Percentiles rank a stretch among this genome's conserved stretches.
Conservation (phyloP, 2,329 filamentous ascomycete genomes). For the Hymenoscyphus scutula region DNA sequence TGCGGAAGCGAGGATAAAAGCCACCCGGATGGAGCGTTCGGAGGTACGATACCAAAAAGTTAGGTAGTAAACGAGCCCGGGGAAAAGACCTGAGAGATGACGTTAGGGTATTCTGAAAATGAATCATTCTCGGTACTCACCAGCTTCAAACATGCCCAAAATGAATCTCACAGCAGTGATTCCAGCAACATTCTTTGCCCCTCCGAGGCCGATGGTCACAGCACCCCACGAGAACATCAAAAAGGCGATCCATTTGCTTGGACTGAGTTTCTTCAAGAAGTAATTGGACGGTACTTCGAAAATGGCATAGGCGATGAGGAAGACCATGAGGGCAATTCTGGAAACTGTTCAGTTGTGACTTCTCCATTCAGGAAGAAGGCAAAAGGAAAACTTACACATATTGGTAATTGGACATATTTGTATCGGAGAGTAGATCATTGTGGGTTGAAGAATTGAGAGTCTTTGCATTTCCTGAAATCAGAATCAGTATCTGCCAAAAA, state of each 20-base stretch:
- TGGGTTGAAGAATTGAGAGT: slow-evolving; percentile 59
- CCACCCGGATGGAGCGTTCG: slow-evolving; percentile 33
- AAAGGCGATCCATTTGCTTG: slow-evolving; percentile 49
- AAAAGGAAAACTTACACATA: slow-evolving; percentile 46
- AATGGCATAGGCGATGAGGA: slow-evolving; percentile 47
- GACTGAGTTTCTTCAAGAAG: slow-evolving; percentile 46
- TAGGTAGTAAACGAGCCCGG: slow-evolving; percentile 37
- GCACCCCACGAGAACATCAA: slow-evolving; percentile 50
- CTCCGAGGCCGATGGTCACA: slow-evolving; percentile 47
- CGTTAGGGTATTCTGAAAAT: slow-evolving; percentile 43
- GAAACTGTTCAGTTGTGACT: not conserved
- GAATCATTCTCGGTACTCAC: slow-evolving; percentile 34
- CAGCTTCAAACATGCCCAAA: slow-evolving; percentile 49
- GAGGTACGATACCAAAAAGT: slow-evolving; percentile 36
- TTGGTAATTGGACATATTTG: slow-evolving; percentile 58
- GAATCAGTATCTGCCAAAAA: no score
- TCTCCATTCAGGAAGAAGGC: not conserved
- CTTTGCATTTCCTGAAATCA: slow-evolving; percentile 55
- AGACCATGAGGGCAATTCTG: slow-evolving; percentile 46
- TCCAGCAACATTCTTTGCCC: slow-evolving; percentile 41
- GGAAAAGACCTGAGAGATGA: slow-evolving; percentile 48
- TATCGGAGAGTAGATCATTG: slow-evolving; percentile 61
- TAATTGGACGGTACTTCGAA: slow-evolving; percentile 51
- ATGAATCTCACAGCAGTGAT: slow-evolving; percentile 47
- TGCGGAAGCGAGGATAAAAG: slow-evolving; percentile 34